Percentiles rank a stretch among this genome's conserved stretches.
Conservation (phyloP, 1,284 basidiomycete species). For the Singerocomus inundabilis region DNA sequence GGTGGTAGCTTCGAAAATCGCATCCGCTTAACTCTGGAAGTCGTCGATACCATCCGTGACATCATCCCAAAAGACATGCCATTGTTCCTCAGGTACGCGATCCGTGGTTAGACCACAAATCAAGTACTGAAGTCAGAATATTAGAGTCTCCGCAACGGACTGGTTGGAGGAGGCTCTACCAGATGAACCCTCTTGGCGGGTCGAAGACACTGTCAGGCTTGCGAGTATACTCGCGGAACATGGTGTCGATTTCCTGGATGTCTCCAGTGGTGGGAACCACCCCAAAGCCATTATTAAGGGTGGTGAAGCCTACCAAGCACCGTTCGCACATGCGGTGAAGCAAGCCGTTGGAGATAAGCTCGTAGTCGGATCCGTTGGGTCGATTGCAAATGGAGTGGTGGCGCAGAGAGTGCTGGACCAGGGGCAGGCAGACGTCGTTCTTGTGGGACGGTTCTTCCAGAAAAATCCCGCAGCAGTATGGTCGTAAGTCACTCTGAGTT, state of each 20-base stretch:
- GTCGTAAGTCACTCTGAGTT: constrained; percentile 27
- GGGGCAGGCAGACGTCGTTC: constrained; percentile 53
- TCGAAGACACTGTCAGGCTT: constrained; percentile 58
- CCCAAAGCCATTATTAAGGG: constrained; percentile 45
- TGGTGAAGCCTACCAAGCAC: constrained; percentile 54
- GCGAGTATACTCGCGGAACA: constrained; percentile 50
- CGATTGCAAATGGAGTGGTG: constrained; percentile 55
- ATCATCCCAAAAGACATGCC: constrained; percentile 60
- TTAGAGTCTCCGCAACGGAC: constrained; percentile 55
- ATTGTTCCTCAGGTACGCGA: constrained; percentile 62
- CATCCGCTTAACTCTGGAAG: constrained; percentile 56
- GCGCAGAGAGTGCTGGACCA: constrained; percentile 62
- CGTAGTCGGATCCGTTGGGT: constrained; percentile 61
- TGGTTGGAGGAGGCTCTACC: constrained; percentile 55
- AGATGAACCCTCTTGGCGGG: constrained; percentile 53
- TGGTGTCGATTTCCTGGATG: constrained; percentile 69
- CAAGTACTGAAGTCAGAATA: constrained; percentile 21
- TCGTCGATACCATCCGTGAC: constrained; percentile 51
- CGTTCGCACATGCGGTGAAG: constrained; percentile 57
- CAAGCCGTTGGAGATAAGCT: constrained; percentile 50
- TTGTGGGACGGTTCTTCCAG: constrained; percentile 57
- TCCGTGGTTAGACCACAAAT: constrained; percentile 22
- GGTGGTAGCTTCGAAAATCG: constrained; percentile 76
- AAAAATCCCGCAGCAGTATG: constrained; percentile 53
- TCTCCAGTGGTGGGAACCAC: constrained; percentile 61